Conservation (phyloP, 106 monocot genomes). For the Ottelia alismoides region DNA sequence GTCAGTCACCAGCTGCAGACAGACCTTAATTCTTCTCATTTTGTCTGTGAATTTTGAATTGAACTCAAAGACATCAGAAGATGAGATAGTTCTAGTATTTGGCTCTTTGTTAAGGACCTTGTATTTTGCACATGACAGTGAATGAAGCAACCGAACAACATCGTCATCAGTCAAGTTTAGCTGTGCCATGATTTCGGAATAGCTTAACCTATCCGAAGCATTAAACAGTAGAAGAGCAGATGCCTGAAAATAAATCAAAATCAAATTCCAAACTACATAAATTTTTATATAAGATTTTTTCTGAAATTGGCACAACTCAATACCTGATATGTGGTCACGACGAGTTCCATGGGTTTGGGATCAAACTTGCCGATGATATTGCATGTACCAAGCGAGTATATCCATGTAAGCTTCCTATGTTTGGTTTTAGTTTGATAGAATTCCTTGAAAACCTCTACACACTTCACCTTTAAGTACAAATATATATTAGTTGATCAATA, state of each 20-base stretch:
- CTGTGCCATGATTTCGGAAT: constrained; percentile 62
- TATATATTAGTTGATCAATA: too few relatives aligned
- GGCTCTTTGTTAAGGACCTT: constrained; percentile 89
- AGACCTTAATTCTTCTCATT: constrained; percentile 76
- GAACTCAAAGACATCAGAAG: constrained; percentile 65
- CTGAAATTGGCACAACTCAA: too few relatives aligned
- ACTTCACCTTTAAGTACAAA: constrained; percentile 14
- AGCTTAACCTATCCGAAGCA: constrained; percentile 56
- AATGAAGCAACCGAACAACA: constrained; percentile 72
- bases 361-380: constrained; percentile 85
- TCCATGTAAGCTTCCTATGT: constrained; percentile 69
- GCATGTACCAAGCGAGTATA: constrained; percentile 70
- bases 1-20: too few relatives aligned
- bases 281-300: too few relatives aligned
- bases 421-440: constrained; percentile 91
- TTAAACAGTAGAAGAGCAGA: constrained; percentile 71
- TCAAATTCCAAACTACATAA: too few relatives aligned
- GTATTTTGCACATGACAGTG: constrained; percentile 77
- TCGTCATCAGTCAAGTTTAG: constrained; percentile 69
- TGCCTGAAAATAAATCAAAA: too few relatives aligned
- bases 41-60: constrained; percentile 89
- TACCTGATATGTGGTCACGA: constrained; percentile 67
- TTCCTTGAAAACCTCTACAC: constrained; percentile 49
- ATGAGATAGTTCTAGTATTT: constrained; percentile 47
- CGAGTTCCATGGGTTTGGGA: constrained; percentile 56